Conservation (phyloP, 345 rosid species). For the Gossypium anomalum region DNA sequence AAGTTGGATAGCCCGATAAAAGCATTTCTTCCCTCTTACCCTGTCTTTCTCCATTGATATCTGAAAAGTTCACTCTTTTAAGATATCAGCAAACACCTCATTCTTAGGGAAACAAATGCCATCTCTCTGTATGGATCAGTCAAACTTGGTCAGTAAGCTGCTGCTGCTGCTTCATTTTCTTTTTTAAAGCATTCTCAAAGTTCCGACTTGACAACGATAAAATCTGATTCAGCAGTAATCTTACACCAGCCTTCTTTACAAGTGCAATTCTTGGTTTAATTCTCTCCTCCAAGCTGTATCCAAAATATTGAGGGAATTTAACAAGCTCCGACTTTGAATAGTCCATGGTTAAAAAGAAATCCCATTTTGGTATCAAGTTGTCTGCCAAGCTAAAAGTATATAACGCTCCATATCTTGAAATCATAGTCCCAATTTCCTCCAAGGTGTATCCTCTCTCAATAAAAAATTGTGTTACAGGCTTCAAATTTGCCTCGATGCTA, state of each 20-base stretch:
- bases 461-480: slow-evolving; percentile 76
- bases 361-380: slow-evolving; percentile 83
- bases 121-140: not conserved
- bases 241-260: slow-evolving; percentile 59
- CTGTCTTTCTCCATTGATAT: not conserved
- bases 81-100: not conserved
- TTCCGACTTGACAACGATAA: slow-evolving; percentile 50
- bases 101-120: not conserved
- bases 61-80: not conserved
- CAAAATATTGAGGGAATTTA: slow-evolving; percentile 85
- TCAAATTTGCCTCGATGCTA: slow-evolving; percentile 73
- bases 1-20: not conserved
- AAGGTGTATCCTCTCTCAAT: slow-evolving; percentile 53
- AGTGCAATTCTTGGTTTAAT: slow-evolving; percentile 75
- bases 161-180: slow-evolving; percentile 52
- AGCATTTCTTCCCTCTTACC: not conserved
- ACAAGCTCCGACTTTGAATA: slow-evolving; percentile 70
- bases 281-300: slow-evolving; percentile 78
- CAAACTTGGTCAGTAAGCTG: slow-evolving; percentile 21
- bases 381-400: slow-evolving; percentile 72
- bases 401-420: slow-evolving; percentile 68
- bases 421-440: slow-evolving; percentile 67
- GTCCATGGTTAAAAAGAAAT: slow-evolving; percentile 81
- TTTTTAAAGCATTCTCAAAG: slow-evolving; percentile 56
- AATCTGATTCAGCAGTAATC: slow-evolving; percentile 64